Percentiles rank a stretch among this genome's conserved stretches.
Evolutionary conservation across 495 filamentous ascomycete genomes (phyloP).

Genomic region (Xylaria longipes): DNA sequence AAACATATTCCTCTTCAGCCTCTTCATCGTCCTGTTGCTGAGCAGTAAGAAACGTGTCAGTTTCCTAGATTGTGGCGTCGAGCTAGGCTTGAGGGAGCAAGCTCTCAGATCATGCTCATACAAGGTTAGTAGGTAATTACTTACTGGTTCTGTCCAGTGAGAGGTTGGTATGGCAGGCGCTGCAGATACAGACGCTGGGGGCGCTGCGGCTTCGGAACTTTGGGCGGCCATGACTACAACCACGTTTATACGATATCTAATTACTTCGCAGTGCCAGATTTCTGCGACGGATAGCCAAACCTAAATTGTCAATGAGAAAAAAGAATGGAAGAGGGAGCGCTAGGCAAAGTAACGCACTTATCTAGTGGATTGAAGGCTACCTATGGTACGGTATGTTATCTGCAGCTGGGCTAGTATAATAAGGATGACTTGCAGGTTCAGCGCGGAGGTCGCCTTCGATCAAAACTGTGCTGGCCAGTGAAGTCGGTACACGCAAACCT

Average conservation of each 20-base stretch:
- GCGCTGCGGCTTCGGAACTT: slow-evolving; percentile 24
- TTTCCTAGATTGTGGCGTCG: background rate
- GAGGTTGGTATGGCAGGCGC: slow-evolving; percentile 31
- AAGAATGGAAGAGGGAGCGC: background rate
- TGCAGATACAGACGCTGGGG: slow-evolving; percentile 40
- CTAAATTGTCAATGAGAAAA: background rate
- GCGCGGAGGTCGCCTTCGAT: slow-evolving; percentile 11
- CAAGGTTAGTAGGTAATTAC: too few relatives aligned
- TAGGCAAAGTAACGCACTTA: background rate
- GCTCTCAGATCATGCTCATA: background rate
- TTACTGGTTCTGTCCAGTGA: slow-evolving; percentile 28
- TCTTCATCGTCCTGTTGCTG: slow-evolving; percentile 27
- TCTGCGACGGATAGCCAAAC: background rate
- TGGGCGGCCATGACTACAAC: slow-evolving; percentile 3
- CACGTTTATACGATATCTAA: background rate
- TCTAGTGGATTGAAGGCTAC: background rate
- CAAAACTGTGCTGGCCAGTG: slow-evolving; percentile 11
- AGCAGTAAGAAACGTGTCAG: background rate
- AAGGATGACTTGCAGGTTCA: slow-evolving; percentile 16
- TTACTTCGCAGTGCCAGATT: background rate
- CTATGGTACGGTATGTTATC: background rate
- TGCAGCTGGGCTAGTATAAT: background rate
- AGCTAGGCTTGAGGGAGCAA: background rate
- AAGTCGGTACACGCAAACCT: slow-evolving; percentile 6
- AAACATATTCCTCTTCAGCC: slow-evolving; percentile 28